A percentile compares a stretch with the other conserved stretches of the same genome.
These are phyloP conservation scores for Wickerhamiella siamensis DNA, from an alignment of 805 yeast species.

Conservation along the genomic window DNA sequence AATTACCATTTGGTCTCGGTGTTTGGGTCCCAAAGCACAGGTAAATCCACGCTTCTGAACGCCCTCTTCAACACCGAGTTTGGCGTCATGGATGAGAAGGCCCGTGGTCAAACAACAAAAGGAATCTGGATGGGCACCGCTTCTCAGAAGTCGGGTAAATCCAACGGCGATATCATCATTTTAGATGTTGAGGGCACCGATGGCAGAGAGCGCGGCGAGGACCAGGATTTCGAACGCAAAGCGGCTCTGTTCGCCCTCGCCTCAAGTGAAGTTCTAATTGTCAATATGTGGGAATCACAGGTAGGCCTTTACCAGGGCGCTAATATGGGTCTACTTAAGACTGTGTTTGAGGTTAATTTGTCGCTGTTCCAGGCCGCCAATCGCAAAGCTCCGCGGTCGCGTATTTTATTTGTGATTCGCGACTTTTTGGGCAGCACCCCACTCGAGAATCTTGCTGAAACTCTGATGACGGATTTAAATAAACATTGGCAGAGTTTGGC, in stretches of 20 bases:
- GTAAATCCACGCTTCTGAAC: conserved; percentile 85
- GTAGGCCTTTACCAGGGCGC: conserved; percentile 97
- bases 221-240: conserved; percentile 94
- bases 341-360: conserved; percentile 91
- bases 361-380: conserved; percentile 60
- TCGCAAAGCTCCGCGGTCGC: conserved; percentile 29
- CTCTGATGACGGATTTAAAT: conserved; percentile 55
- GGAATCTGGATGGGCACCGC: conserved; percentile 56
- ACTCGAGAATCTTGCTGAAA: conserved; percentile 47
- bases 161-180: conserved; percentile 27
- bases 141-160: conserved; percentile 26
- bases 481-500: conserved; percentile 65
- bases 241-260: conserved; percentile 90
- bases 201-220: conserved; percentile 96
- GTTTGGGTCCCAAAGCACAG: conserved; percentile 94
- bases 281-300: conserved; percentile 94
- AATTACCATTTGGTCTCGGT: conserved; percentile 86
- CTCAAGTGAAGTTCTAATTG: conserved; percentile 77
- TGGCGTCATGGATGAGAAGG: conserved; percentile 82
- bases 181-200: conserved; percentile 99
- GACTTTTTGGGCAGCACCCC: conserved; percentile 88
- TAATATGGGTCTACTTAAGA: conserved; percentile 85
- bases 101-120: conserved; percentile 80
- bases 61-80: conserved; percentile 72
- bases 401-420: conserved; percentile 66